phyloP scores from a whole-genome alignment of 768 basidiomycete genomes.

The Amanita exitialis region DNA sequence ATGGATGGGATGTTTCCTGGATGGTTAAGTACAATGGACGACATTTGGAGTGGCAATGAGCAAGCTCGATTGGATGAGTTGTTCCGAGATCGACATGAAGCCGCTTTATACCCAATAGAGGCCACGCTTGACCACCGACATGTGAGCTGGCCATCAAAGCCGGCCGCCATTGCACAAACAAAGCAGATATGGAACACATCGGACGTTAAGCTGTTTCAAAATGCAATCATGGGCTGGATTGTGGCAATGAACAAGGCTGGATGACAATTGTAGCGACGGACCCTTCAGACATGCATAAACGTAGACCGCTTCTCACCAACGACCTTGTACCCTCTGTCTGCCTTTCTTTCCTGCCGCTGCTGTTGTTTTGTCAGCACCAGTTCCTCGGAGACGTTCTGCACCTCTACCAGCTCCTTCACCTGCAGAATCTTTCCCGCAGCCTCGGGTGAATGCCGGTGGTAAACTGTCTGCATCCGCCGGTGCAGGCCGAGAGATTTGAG shows the following conservation, averaged over 20 bases:
- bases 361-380: slow-evolving; percentile 62
- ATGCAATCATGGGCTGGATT: not conserved
- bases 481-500: slow-evolving; percentile 78
- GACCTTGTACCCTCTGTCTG: slow-evolving; percentile 60
- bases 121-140: too few species aligned
- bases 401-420: slow-evolving; percentile 86
- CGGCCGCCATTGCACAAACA: too few species aligned
- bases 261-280: not conserved
- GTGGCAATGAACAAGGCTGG: not conserved
- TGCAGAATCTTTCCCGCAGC: slow-evolving; percentile 78
- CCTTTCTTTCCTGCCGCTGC: slow-evolving; percentile 56
- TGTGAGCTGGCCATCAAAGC: too few species aligned
- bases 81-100: too few species aligned
- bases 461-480: slow-evolving; percentile 77
- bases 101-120: too few species aligned
- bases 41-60: too few species aligned
- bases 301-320: slow-evolving; percentile 24
- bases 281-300: slow-evolving; percentile 21
- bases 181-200: too few species aligned
- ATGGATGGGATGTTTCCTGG: not conserved
- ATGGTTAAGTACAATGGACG: too few species aligned
- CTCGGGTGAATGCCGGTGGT: slow-evolving; percentile 62
- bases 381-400: slow-evolving; percentile 69
- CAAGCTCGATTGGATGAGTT: too few species aligned
- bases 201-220: too few species aligned